Percentiles rank a stretch among this genome's conserved stretches.
Conservation (phyloP, 1,284 basidiomycete genomes). For the Kwoniella shivajii region DNA sequence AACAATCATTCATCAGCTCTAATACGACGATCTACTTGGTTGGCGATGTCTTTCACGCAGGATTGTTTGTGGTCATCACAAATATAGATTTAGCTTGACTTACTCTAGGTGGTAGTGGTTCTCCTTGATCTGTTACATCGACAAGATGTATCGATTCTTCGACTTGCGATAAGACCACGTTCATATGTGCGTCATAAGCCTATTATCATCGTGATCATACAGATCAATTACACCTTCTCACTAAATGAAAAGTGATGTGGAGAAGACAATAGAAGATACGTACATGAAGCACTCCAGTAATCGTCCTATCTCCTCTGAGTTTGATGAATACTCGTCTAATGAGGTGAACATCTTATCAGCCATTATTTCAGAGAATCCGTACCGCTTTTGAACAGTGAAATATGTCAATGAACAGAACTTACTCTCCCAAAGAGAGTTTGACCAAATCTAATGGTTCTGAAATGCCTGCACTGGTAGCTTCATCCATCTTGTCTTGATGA, state of each 20-base stretch:
- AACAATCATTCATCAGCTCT: neutral
- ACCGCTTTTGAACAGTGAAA: conserved; percentile 56
- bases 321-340: conserved; percentile 61
- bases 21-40: neutral
- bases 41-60: too few species aligned
- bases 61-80: neutral
- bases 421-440: conserved; percentile 91
- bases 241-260: neutral
- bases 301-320: conserved; percentile 88
- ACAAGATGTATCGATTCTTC: conserved; percentile 95
- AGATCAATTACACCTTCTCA: neutral
- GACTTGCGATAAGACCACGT: conserved; percentile 94
- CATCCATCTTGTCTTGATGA: conserved; percentile 52
- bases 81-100: neutral
- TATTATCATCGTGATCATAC: conserved; percentile 46
- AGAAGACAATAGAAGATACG: conserved; percentile 41
- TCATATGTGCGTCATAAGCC: conserved; percentile 99
- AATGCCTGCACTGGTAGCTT: conserved; percentile 66
- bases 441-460: conserved; percentile 99
- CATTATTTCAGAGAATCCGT: neutral
- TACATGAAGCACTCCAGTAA: conserved; percentile 92
- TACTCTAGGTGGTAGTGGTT: conserved; percentile 55
- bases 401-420: conserved; percentile 53
- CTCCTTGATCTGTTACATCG: conserved; percentile 62
- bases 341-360: neutral